Evolutionary conservation across 768 basidiomycete species (phyloP), one percentile per base, ranked within the genome.

Genomic region (Termitomyces sp.): DNA sequence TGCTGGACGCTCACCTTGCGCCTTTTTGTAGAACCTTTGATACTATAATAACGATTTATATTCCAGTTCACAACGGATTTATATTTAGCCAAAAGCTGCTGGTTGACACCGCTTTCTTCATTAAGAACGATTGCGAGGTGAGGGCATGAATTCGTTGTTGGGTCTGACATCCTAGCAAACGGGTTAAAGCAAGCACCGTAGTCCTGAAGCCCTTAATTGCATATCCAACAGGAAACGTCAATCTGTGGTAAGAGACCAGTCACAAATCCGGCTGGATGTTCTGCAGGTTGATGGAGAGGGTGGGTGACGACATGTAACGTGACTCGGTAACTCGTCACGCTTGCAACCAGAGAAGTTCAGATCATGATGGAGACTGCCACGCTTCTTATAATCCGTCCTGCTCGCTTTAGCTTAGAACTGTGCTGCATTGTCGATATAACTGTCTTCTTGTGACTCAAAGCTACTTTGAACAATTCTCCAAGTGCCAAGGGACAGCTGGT

Each of bases 31-130:
- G 82, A 73, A 29, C 81, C 75, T 44, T 72, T 72, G 0, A 76
- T 72, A n/a, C 75, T 73, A 50, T 85, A 78, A 0, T 72, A 66
- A 9, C 79, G 73, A 34, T 72, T 71, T 2, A 79, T 74, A 54
- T 78, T 75, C 87, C 87, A 89, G 1, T 74, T 70, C 18, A 85
- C 72, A 10, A 82, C 80, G 2, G 74, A 73, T 60, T 75, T 80
- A 67, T 81, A 88, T 65, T 72, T 61, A 4, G 46, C 68, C 42
- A 82, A 56, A n/a, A 81, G 54, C 1, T 62, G 61, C 18, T 69
- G 66, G 37, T 64, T 58, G 13, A 59, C 26, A 15, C 53, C 55
- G 9, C 56, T 58, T n/a, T 77, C 76, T 13, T 69, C 71, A n/a
- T n/a, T n/a, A 18, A 82, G 63, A 15, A 70, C 57, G 24, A 65